Evolutionary conservation across 2,329 filamentous ascomycete genomes (phyloP).

Genomic region (Trichoderma sp.): DNA sequence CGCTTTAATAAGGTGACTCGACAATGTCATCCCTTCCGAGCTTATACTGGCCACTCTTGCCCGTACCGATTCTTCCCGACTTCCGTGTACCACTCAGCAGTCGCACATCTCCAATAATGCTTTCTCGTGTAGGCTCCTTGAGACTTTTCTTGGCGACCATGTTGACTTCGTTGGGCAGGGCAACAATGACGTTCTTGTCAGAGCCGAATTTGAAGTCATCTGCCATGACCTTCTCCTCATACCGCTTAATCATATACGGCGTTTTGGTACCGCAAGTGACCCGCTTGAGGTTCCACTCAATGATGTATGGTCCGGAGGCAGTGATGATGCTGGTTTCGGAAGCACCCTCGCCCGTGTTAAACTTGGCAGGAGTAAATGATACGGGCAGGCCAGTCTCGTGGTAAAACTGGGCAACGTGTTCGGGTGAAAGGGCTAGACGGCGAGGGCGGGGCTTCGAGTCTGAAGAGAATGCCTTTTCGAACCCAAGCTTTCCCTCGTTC

Average conservation of each 20-base stretch:
- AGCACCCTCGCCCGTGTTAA: slow-evolving; percentile 82
- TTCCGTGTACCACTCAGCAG: slow-evolving; percentile 52
- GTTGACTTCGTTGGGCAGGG: slow-evolving; percentile 94
- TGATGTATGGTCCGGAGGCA: slow-evolving; percentile 92
- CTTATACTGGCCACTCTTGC: slow-evolving; percentile 66
- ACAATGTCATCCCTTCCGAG: slow-evolving; percentile 82
- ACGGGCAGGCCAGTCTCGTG: slow-evolving; percentile 89
- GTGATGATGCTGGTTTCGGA: slow-evolving; percentile 95
- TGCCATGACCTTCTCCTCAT: slow-evolving; percentile 91
- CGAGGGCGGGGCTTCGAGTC: slow-evolving; percentile 92
- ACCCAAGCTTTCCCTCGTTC: slow-evolving; percentile 97
- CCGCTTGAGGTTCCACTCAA: slow-evolving; percentile 96
- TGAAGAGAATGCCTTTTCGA: slow-evolving; percentile 89
- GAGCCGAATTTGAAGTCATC: slow-evolving; percentile 98
- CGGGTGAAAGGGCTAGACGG: slow-evolving; percentile 82
- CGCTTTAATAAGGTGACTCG: slow-evolving; percentile 60
- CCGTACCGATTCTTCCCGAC: slow-evolving; percentile 54
- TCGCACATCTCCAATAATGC: slow-evolving; percentile 69
- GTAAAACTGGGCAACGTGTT: slow-evolving; percentile 95
- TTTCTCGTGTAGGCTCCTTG: slow-evolving; percentile 87
- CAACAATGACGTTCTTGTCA: slow-evolving; percentile 97
- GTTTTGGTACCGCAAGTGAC: slow-evolving; percentile 78
- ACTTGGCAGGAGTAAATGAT: slow-evolving; percentile 86
- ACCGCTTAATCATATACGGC: slow-evolving; percentile 95
- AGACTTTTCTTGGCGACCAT: slow-evolving; percentile 89